These are phyloP conservation scores for Backusella sp. DNA, from an alignment of 192 early-diverging fungal genomes.

Conservation along the genomic window DNA sequence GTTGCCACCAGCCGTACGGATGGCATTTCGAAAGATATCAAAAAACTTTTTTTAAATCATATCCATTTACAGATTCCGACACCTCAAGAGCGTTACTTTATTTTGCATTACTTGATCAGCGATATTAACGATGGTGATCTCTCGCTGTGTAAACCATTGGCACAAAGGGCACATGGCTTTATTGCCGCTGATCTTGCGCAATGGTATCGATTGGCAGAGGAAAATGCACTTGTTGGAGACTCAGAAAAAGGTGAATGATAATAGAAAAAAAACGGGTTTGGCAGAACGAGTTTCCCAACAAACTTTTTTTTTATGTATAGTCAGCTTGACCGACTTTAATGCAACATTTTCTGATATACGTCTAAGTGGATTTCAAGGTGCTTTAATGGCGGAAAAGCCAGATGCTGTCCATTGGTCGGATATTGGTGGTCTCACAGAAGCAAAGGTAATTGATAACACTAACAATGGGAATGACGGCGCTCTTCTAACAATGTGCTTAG, in stretches of 20 bases:
- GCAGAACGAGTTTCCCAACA: constrained; percentile 1
- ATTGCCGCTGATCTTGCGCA: constrained; percentile 51
- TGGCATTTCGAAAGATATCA: background rate
- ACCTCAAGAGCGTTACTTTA: constrained; percentile 41
- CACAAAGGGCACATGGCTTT: constrained; percentile 54
- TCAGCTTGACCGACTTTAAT: constrained; percentile 38
- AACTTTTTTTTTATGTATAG: constrained; percentile 14
- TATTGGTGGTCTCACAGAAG: constrained; percentile 74
- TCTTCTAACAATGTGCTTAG: constrained; percentile 30
- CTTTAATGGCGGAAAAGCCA: constrained; percentile 41
- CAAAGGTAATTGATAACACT: constrained; percentile 52
- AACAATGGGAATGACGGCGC: background rate
- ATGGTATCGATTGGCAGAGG: constrained; percentile 38
- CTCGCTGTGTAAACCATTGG: constrained; percentile 15
- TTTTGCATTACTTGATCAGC: constrained; percentile 30
- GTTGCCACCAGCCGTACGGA: background rate
- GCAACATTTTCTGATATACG: constrained; percentile 33
- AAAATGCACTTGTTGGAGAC: constrained; percentile 2
- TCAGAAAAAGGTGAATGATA: constrained; percentile 13
- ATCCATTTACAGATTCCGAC: constrained; percentile 54
- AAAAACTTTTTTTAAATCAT: constrained; percentile 33
- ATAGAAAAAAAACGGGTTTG: background rate
- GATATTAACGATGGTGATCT: constrained; percentile 10
- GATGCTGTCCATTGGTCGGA: constrained; percentile 67
- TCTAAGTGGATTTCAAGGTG: constrained; percentile 32